Base-by-base conservation (phyloP, 2,329 filamentous ascomycete species). In the Claviceps sp. region DNA sequence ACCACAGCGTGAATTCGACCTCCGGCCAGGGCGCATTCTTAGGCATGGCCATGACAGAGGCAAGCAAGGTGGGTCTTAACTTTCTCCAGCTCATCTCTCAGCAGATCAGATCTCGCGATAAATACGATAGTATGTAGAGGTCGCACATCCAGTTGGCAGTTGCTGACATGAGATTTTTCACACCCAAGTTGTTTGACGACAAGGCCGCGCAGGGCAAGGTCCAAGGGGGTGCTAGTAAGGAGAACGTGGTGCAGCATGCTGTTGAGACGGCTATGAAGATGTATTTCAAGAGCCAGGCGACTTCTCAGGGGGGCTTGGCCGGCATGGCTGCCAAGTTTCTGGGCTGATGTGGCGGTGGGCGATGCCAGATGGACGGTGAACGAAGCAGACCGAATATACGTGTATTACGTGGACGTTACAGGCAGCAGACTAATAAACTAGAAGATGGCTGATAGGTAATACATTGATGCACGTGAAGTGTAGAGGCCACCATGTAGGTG, bases 211-310 rank as follows among this genome's bases (percentile, higher is more conserved):
- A 75, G 57, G 78, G 78, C 58, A 74, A 77, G 58, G 70, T 79
- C 20, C 64, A 71, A 3, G 67, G 74, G 23, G 75, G 76, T 26
- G 78, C 84, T 5, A 85, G 79, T 68, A 95, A 95, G 78, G 81
- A 95, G 68, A 82, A 81, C 47, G 88, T 82, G 48, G 73, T 96
- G 46, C 81, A 85, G 64, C 74, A 82, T 66, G 90, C 90, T 3
- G 89, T 82, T 1, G 83, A 95, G 75, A 85, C 87, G 78, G 90
- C 89, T 2, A 68, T 95, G 60, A 89, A 95, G 78, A 85, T 95
- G 80, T 95, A 90, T 68, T 71, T 94, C 73, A 90, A 95, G 78
- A 81, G 78, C 59, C 77, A 88, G 64, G 77, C 76, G 20, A 67
- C 74, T 56, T 53, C 61, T 55, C 55, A 62, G 51, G 73, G 67